Conservation (phyloP, 306 rosid genomes). For the Mimosa pudica region DNA sequence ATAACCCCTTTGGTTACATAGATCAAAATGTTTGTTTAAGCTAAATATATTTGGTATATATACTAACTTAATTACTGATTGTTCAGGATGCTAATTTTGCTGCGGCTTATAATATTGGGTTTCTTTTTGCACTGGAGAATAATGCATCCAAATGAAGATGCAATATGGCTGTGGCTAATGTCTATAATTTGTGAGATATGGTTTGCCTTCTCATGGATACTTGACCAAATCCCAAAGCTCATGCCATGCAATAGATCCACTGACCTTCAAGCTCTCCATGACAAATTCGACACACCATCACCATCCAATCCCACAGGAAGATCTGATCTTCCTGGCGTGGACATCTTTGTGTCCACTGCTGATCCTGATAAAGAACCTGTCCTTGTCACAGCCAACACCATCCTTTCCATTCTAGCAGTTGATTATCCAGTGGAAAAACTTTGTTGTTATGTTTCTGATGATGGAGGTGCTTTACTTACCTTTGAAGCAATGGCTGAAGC, state of each 20-base stretch:
- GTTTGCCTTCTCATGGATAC: constrained; percentile 61
- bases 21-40: background rate
- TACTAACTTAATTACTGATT: background rate
- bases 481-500: constrained; percentile 69
- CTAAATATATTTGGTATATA: background rate
- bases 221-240: constrained; percentile 54
- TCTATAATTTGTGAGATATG: constrained; percentile 53
- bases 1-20: background rate
- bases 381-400: constrained; percentile 53
- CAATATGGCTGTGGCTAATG: constrained; percentile 59
- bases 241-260: constrained; percentile 45
- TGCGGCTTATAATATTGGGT: constrained; percentile 57
- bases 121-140: constrained; percentile 86
- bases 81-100: constrained; percentile 57
- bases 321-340: constrained; percentile 53
- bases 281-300: constrained; percentile 48
- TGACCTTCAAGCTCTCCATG: constrained; percentile 47
- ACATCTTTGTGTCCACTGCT: constrained; percentile 53
- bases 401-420: constrained; percentile 52
- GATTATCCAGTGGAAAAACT: constrained; percentile 63
- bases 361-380: constrained; percentile 64
- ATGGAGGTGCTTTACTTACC: constrained; percentile 57
- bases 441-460: constrained; percentile 54
- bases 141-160: constrained; percentile 61
- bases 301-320: constrained; percentile 56